These are phyloP conservation scores for Venturia oleaginea DNA, from an alignment of 2,329 filamentous ascomycete species.

Conservation along the genomic window DNA sequence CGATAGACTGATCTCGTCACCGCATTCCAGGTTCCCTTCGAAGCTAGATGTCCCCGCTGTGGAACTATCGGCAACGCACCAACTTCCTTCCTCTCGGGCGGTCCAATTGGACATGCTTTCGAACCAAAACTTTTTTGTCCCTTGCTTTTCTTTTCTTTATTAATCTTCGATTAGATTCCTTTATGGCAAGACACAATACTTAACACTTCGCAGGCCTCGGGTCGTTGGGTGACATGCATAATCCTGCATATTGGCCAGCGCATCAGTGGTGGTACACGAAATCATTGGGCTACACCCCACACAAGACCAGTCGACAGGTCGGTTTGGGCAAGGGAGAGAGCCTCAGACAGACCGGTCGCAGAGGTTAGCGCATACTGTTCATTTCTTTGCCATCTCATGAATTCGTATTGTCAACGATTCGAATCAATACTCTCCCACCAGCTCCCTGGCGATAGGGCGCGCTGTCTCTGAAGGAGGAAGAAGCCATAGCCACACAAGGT, in stretches of 20 bases:
- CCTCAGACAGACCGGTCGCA: slow-evolving; percentile 6
- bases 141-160: not conserved
- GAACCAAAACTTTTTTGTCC: not conserved
- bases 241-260: slow-evolving; percentile 6
- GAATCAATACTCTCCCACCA: not conserved
- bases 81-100: not conserved
- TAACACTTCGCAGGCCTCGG: not conserved
- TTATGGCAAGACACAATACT: not conserved
- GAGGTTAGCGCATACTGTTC: not conserved
- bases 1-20: not conserved
- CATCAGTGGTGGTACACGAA: not conserved
- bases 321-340: slow-evolving; percentile 2
- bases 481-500: not conserved
- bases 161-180: not conserved
- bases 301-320: slow-evolving; percentile 3
- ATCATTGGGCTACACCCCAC: not conserved
- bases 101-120: not conserved
- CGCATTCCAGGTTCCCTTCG: not conserved
- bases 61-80: not conserved
- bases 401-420: not conserved
- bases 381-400: not conserved
- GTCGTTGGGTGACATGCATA: not conserved
- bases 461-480: not conserved
- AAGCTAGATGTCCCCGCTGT: not conserved
- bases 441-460: not conserved